These are phyloP conservation scores for Elaeagnus macrophylla DNA, from an alignment of 306 rosid species.

Conservation along the genomic window DNA sequence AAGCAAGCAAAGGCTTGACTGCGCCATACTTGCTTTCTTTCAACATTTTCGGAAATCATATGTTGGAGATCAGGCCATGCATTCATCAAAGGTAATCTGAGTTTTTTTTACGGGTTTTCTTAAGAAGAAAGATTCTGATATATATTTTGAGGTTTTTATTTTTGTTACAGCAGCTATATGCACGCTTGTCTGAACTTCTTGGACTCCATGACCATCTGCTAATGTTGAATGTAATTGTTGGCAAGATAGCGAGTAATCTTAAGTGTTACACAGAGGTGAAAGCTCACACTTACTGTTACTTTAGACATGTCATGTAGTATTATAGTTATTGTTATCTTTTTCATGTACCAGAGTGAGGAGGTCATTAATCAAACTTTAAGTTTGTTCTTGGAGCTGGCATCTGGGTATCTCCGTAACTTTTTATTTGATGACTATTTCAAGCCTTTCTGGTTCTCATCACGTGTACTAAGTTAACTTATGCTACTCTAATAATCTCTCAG, in stretches of 20 bases:
- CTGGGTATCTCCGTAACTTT: constrained; percentile 41
- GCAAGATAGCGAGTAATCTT: constrained; percentile 82
- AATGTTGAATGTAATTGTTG: constrained; percentile 65
- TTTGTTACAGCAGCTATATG: constrained; percentile 77
- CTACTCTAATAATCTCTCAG: constrained; percentile 26
- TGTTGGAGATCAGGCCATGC: constrained; percentile 99
- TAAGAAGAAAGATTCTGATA: constrained; percentile 14
- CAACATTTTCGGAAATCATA: constrained; percentile 93
- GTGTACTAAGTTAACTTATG: no score
- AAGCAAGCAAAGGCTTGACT: constrained; percentile 96
- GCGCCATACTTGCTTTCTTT: constrained; percentile 92
- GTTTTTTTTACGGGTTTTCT: constrained; percentile 8
- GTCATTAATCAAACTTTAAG: constrained; percentile 92
- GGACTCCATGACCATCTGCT: constrained; percentile 83
- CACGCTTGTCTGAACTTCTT: constrained; percentile 76
- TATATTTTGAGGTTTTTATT: constrained; percentile 21
- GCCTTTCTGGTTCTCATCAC: no score
- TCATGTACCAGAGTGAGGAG: constrained; percentile 64
- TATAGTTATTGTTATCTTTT: constrained; percentile 9
- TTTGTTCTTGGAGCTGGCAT: constrained; percentile 95
- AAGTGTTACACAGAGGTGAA: constrained; percentile 75
- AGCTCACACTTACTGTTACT: not conserved
- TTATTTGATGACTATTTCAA: no score
- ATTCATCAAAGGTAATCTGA: constrained; percentile 84
- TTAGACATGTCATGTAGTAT: constrained; percentile 7